These are phyloP conservation scores for Cryptosporidium meleagridis DNA, from an alignment of 169 alveolate species.

Conservation along the genomic window DNA sequence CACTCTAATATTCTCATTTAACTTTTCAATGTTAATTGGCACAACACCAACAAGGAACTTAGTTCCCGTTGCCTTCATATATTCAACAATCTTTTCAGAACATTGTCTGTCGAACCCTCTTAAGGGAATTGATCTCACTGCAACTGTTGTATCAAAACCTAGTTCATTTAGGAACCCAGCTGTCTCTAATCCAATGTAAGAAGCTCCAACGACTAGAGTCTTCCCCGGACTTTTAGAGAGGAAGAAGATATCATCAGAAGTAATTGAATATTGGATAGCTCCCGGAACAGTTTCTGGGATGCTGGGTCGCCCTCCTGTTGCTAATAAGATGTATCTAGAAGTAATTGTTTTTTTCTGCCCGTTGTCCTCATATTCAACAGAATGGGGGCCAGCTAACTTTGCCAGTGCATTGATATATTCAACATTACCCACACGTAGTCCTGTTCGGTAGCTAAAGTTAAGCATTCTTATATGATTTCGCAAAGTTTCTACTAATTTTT, in stretches of 20 bases:
- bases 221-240: constrained; percentile 92
- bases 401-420: constrained; percentile 91
- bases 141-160: constrained; percentile 90
- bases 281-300: constrained; percentile 91
- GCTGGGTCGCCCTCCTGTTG: constrained; percentile 96
- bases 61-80: constrained; percentile 92
- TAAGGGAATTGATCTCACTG: constrained; percentile 92
- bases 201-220: constrained; percentile 96
- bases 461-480: constrained; percentile 91
- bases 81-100: constrained; percentile 88
- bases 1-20: constrained; percentile 80
- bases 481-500: constrained; percentile 86
- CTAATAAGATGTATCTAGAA: constrained; percentile 91
- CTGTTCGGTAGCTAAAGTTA: constrained; percentile 92
- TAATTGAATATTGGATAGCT: constrained; percentile 91
- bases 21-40: constrained; percentile 88
- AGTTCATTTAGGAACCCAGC: constrained; percentile 96
- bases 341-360: constrained; percentile 84
- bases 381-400: constrained; percentile 77
- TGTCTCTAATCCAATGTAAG: constrained; percentile 97
- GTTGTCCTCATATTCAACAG: constrained; percentile 80
- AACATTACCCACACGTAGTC: constrained; percentile 85
- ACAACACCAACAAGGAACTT: constrained; percentile 87
- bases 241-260: constrained; percentile 96
- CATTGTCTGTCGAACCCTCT: constrained; percentile 97